Conservation (phyloP, 257 asterid species). For the Henckelia pumila region DNA sequence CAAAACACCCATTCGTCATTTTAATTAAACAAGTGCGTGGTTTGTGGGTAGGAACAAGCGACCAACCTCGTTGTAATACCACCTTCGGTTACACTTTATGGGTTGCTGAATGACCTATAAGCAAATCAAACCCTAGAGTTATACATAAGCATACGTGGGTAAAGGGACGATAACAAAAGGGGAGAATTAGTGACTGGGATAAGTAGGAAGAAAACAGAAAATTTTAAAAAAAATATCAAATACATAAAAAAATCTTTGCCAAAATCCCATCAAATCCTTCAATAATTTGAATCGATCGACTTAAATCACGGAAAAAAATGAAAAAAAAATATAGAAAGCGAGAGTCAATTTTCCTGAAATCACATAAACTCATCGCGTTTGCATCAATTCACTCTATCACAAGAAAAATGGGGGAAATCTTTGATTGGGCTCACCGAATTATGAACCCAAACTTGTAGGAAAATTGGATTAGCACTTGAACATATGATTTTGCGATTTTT, state of each 20-base stretch:
- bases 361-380: neutral
- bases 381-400: neutral
- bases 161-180: neutral
- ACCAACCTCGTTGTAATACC: neutral
- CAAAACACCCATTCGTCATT: no score
- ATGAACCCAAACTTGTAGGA: neutral
- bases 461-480: neutral
- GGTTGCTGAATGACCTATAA: constrained; percentile 32
- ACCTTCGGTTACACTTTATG: constrained; percentile 30
- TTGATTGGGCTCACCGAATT: neutral
- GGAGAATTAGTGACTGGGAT: constrained; percentile 26
- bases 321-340: neutral
- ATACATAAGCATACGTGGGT: neutral
- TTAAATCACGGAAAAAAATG: no score
- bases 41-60: no score
- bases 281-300: neutral
- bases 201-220: constrained; percentile 29
- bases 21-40: no score
- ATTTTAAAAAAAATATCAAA: constrained; percentile 1
- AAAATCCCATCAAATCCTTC: neutral
- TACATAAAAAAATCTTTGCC: constrained; percentile 4
- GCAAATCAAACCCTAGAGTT: constrained; percentile 28
- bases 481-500: neutral
- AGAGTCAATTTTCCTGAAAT: neutral
- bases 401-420: neutral